phyloP scores from a whole-genome alignment of 768 basidiomycete genomes.

The Kwoniella europaea region DNA sequence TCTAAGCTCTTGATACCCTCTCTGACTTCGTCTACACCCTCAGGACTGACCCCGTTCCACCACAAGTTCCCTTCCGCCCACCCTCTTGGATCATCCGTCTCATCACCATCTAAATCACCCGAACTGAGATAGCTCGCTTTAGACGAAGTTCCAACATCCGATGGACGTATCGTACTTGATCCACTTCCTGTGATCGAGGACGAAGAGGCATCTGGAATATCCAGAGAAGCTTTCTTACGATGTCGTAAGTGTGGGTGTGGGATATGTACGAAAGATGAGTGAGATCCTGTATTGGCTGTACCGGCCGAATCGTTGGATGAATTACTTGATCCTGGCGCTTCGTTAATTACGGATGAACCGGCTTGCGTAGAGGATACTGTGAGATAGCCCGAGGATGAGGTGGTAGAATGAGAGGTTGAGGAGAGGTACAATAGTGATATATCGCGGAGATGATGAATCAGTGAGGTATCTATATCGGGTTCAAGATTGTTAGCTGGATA shows the following conservation, averaged over 20 bases:
- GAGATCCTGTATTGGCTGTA: conserved; percentile 28
- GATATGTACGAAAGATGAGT: conserved; percentile 30
- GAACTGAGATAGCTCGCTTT: conserved; percentile 41
- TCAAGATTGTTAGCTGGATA: conserved; percentile 7
- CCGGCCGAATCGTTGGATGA: conserved; percentile 31
- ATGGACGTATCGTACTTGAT: conserved; percentile 16
- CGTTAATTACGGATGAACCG: background rate
- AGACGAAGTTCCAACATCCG: background rate
- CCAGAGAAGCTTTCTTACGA: conserved; percentile 16
- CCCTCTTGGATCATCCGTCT: conserved; percentile 51
- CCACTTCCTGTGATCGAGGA: conserved; percentile 24
- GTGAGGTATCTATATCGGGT: conserved; percentile 35
- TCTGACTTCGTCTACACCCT: conserved; percentile 68
- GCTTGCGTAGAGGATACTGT: conserved; percentile 22
- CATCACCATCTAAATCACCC: conserved; percentile 65
- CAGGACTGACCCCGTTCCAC: conserved; percentile 67
- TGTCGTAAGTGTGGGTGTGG: conserved; percentile 29
- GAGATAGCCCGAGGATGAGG: conserved; percentile 37
- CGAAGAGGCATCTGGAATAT: conserved; percentile 6
- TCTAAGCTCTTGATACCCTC: conserved; percentile 65
- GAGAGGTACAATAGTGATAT: conserved; percentile 50
- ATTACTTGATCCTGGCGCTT: conserved; percentile 18
- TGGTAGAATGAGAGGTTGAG: conserved; percentile 27
- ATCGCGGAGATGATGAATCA: conserved; percentile 50
- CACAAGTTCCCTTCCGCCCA: conserved; percentile 62